Percentiles rank a stretch among this genome's conserved stretches.
phyloP scores from a whole-genome alignment of 116 monocot species.

The Posidonia oceanica region DNA sequence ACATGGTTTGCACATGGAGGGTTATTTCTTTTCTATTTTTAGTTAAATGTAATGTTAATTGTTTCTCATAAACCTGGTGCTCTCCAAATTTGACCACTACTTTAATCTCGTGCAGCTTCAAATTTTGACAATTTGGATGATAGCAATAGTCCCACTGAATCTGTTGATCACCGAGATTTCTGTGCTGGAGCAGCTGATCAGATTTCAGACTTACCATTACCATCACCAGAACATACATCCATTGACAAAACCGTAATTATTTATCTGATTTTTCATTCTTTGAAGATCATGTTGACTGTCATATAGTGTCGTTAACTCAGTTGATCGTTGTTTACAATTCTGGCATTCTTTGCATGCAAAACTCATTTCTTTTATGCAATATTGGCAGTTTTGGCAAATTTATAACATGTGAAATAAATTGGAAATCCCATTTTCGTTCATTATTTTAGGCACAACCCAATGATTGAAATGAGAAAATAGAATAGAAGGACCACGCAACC shows the following conservation, averaged over 20 bases:
- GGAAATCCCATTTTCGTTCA: too few species aligned
- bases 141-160: neutral
- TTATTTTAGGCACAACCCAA: too few species aligned
- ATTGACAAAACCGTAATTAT: neutral
- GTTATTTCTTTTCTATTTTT: neutral
- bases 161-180: neutral
- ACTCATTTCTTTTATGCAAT: too few species aligned
- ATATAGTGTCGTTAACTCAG: too few species aligned
- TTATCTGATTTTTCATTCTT: neutral
- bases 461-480: too few species aligned
- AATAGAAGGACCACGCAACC: too few species aligned
- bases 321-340: too few species aligned
- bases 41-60: too few species aligned
- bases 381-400: too few species aligned
- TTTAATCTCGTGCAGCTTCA: conserved; percentile 2
- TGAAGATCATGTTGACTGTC: too few species aligned
- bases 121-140: neutral
- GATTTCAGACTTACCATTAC: neutral
- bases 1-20: neutral
- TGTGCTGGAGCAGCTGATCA: neutral
- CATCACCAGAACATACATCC: neutral
- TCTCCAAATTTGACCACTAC: neutral
- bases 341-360: too few species aligned
- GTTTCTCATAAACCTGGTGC: neutral
- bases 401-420: too few species aligned